A percentile compares a stretch with the other conserved stretches of the same genome.
phyloP scores from a whole-genome alignment of 2,329 filamentous ascomycete genomes.

The Drechslera avenae region DNA sequence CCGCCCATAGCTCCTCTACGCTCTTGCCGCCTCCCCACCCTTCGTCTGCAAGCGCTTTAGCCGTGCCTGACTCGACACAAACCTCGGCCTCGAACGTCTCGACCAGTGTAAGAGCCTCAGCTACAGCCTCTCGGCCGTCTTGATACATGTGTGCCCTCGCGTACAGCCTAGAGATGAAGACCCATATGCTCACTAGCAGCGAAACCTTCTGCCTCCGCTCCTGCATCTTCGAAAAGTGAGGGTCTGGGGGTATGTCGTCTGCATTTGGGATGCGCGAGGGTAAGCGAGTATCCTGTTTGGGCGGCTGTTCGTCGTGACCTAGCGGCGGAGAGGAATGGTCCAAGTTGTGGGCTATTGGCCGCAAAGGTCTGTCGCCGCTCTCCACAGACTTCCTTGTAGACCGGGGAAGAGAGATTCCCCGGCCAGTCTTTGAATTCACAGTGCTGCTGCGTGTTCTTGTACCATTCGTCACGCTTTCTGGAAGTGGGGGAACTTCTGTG shows the following conservation, averaged over 20 bases:
- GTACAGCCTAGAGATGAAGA: slow-evolving; percentile 88
- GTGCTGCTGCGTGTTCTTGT: slow-evolving; percentile 20
- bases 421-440: slow-evolving; percentile 20
- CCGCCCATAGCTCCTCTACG: slow-evolving; percentile 81
- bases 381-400: slow-evolving; percentile 36
- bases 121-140: slow-evolving; percentile 78
- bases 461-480: slow-evolving; percentile 27
- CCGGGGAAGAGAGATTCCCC: slow-evolving; percentile 29
- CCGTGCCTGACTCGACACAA: slow-evolving; percentile 65
- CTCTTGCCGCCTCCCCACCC: slow-evolving; percentile 83
- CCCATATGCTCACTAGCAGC: slow-evolving; percentile 79
- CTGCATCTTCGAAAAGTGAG: slow-evolving; percentile 57
- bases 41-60: slow-evolving; percentile 64
- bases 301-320: slow-evolving; percentile 49
- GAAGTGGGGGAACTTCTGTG: slow-evolving; percentile 27
- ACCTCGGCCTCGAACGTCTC: slow-evolving; percentile 71
- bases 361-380: slow-evolving; percentile 44
- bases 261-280: slow-evolving; percentile 48
- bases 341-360: slow-evolving; percentile 50
- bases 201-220: slow-evolving; percentile 61
- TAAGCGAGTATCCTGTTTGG: slow-evolving; percentile 51
- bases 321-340: slow-evolving; percentile 46
- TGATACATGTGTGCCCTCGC: slow-evolving; percentile 78
- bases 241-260: slow-evolving; percentile 47
- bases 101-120: slow-evolving; percentile 80